Base-by-base conservation (phyloP, 345 rosid genomes). In the Heritiera fomes region DNA sequence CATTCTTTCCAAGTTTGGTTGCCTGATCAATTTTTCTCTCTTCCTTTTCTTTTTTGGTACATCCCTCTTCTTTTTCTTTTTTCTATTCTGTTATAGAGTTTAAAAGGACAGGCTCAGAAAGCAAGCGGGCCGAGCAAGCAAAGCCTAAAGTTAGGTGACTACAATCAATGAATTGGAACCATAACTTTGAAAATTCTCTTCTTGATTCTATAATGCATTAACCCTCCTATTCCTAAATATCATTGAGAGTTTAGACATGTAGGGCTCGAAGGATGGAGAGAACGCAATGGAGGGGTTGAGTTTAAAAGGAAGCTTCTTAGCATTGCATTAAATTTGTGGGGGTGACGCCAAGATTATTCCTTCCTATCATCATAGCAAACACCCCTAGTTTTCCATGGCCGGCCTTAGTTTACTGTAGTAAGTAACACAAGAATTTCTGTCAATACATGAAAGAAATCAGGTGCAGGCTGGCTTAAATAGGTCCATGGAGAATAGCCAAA, bases 141-240 rank as follows among this genome's bases (percentile, higher is more conserved):
- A 72, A 72, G 75, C 47, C 62, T 71, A 52, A 52, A 52, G 75
- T 32, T 71, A 32, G 30, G 75, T 34, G 32, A 34, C 47, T 52
- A 34, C 30, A 53, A 72, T 72, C 62, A 72, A 72, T 72, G 75
- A 72, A 52, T 72, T 52, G 8, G 17, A 52, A 34, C 61, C 75
- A 52, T 20, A 11, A 34, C 30, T 34, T 72, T 17, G 30, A 72
- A 72, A 34, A 32, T 34, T 30, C 32, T 71, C 46, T 32, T 71
- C 11, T 34, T 72, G 17, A 53, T 17, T 32, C 14, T 71, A 4
- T 47, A 71, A 5, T 53, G 15, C n/a, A 15, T 53, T 14, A 53
- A 5, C 5, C 1, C 50, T 10, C 52, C 14, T 9, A 47, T 47
- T 47, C 30, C 34, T 23, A 53, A 9, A 4, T 10, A 62, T 62